Evolutionary conservation across 2,329 filamentous ascomycete species (phyloP).

Genomic region (Epichloe typhina): DNA sequence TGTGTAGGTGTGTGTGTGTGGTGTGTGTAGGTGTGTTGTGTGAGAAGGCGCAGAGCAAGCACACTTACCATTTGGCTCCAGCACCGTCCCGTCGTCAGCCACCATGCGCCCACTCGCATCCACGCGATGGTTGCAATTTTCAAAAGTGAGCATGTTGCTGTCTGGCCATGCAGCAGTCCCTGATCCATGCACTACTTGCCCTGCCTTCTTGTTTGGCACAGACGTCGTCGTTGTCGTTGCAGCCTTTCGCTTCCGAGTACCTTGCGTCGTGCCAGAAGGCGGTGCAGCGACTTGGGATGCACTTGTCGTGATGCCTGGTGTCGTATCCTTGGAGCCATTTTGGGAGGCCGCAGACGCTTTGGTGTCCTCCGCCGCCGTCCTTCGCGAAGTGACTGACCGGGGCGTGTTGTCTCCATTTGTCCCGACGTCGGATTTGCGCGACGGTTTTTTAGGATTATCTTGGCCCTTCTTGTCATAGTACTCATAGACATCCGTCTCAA

Average conservation of each 20-base stretch:
- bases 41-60: not conserved
- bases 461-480: conserved; percentile 43
- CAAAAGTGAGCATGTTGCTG: conserved; percentile 83
- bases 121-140: conserved; percentile 52
- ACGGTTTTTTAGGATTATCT: conserved; percentile 41
- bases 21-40: not conserved
- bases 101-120: conserved; percentile 60
- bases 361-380: conserved; percentile 26
- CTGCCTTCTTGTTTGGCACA: conserved; percentile 10
- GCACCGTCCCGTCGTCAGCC: conserved; percentile 79
- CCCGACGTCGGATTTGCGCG: conserved; percentile 30
- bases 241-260: conserved; percentile 79
- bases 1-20: not conserved
- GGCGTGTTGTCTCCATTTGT: conserved; percentile 23
- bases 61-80: conserved; percentile 71
- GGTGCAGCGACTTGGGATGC: conserved; percentile 30
- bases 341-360: conserved; percentile 20
- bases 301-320: conserved; percentile 6
- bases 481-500: conserved; percentile 78
- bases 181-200: conserved; percentile 18
- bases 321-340: conserved; percentile 24
- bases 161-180: conserved; percentile 36
- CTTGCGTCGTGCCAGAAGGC: conserved; percentile 30
- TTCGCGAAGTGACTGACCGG: conserved; percentile 26
- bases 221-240: conserved; percentile 21